These are phyloP conservation scores for Schoenoplectus triqueter DNA, from an alignment of 202 grass and related monocot genomes.

Conservation along the genomic window DNA sequence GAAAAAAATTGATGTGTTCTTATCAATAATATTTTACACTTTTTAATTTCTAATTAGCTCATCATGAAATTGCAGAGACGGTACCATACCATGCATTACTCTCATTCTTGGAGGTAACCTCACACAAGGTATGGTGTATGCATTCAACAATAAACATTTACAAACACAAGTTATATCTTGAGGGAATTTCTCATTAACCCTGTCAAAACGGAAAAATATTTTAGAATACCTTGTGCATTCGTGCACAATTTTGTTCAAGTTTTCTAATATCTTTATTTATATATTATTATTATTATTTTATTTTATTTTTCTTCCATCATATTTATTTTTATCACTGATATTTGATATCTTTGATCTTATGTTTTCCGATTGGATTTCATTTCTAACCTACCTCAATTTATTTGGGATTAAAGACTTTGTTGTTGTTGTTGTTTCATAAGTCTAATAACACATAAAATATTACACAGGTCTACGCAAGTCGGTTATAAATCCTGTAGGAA, in stretches of 20 bases:
- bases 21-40: conserved; percentile 4
- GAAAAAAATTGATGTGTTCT: conserved; percentile 3
- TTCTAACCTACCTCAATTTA: no score
- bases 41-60: neutral
- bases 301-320: no score
- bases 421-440: neutral
- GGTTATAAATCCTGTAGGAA: conserved; percentile 24
- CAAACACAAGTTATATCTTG: neutral
- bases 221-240: no score
- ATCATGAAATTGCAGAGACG: conserved; percentile 48
- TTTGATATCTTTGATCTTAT: no score
- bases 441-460: neutral
- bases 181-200: neutral
- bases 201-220: neutral
- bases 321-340: no score
- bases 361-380: no score
- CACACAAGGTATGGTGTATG: conserved; percentile 48
- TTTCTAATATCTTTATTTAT: no score
- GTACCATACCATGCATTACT: conserved; percentile 63
- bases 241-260: neutral
- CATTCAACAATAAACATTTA: neutral
- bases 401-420: no score
- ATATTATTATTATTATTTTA: no score
- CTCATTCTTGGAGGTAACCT: conserved; percentile 80
- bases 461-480: conserved; percentile 53